These are phyloP conservation scores for Coemansia sp. DNA, from an alignment of 192 early-diverging fungal species.

Conservation along the genomic window DNA sequence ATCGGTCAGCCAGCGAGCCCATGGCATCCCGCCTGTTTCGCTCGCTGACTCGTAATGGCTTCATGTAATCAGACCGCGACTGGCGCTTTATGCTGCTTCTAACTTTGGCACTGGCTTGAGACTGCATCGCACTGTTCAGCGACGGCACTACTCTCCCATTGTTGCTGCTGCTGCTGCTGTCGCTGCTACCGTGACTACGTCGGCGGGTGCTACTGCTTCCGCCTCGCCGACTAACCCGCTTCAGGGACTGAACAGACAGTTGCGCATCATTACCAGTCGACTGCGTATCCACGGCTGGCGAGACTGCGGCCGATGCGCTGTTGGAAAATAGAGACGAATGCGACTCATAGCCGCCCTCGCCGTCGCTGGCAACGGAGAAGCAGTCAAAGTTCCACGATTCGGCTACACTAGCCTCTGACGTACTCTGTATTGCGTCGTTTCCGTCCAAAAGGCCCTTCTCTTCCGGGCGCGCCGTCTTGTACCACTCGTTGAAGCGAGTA, in stretches of 20 bases:
- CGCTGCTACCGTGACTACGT: constrained; percentile 2
- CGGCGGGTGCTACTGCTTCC: constrained; percentile 1
- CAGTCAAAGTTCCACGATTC: constrained; percentile 60
- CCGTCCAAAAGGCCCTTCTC: constrained; percentile 39
- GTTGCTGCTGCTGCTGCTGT: constrained; percentile 11
- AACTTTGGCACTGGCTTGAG: not conserved
- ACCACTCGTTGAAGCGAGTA: constrained; percentile 48
- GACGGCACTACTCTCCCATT: not conserved
- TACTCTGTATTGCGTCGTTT: constrained; percentile 56
- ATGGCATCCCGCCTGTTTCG: not conserved
- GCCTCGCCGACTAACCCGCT: not conserved
- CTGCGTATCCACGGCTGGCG: not conserved
- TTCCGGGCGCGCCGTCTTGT: constrained; percentile 31
- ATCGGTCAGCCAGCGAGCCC: constrained; percentile 4
- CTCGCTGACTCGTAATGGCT: not conserved
- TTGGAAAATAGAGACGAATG: constrained; percentile 56
- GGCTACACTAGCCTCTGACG: constrained; percentile 49
- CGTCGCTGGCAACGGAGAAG: constrained; percentile 55
- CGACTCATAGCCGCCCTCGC: constrained; percentile 48
- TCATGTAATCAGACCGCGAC: not conserved
- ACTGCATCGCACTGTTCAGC: not conserved
- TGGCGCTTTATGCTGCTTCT: constrained; percentile 5
- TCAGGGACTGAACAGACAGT: not conserved
- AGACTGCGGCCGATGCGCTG: constrained; percentile 22
- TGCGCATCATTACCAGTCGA: not conserved